These are phyloP conservation scores for Amaranthus palmeri DNA, from an alignment of 148 eudicot species.

Conservation along the genomic window DNA sequence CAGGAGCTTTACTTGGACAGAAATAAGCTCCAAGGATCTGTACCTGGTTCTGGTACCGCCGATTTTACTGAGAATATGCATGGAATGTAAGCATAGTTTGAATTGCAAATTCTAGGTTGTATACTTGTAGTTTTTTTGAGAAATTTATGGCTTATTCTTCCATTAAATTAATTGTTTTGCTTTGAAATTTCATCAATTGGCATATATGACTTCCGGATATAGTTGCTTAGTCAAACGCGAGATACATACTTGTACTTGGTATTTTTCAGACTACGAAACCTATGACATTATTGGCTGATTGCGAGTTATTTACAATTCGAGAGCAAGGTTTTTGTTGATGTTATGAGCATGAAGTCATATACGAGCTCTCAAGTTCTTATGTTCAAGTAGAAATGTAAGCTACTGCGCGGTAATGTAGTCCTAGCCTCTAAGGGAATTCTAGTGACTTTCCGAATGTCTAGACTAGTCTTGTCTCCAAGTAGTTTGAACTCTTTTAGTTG, in stretches of 20 bases:
- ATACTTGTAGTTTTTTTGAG: neutral
- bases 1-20: constrained; percentile 78
- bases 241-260: neutral
- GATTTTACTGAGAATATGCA: constrained; percentile 26
- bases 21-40: constrained; percentile 72
- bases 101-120: neutral
- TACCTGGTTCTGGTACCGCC: constrained; percentile 52
- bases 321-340: neutral
- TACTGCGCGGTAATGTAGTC: neutral
- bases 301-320: neutral
- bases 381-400: neutral
- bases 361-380: neutral
- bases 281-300: neutral
- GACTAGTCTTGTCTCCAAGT: neutral
- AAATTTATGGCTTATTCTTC: neutral
- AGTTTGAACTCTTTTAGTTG: neutral
- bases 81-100: constrained; percentile 53
- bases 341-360: neutral
- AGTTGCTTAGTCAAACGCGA: neutral
- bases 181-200: neutral
- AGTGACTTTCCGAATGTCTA: neutral
- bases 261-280: neutral
- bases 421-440: neutral
- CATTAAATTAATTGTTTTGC: neutral
- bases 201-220: neutral